Evolutionary conservation across 2,329 filamentous ascomycete species (phyloP).

Genomic region (Cyphellophora attinorum): DNA sequence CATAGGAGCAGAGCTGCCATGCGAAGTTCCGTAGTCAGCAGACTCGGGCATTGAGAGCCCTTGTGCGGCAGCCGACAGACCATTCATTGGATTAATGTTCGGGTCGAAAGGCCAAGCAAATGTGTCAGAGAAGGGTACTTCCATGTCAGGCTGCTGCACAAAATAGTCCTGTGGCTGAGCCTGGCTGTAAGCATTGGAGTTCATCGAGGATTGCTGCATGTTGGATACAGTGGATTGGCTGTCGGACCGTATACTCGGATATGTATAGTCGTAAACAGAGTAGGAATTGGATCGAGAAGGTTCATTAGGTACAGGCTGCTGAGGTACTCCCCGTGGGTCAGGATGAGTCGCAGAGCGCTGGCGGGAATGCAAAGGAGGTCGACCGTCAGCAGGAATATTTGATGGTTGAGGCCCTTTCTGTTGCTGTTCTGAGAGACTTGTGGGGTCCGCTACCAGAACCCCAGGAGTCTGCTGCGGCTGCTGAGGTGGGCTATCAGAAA

Average conservation of each 20-base stretch:
- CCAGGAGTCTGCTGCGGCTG: neutral
- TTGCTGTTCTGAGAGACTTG: neutral
- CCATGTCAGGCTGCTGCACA: conserved; percentile 3
- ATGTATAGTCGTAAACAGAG: neutral
- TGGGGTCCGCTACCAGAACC: neutral
- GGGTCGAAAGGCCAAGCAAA: conserved; percentile 9
- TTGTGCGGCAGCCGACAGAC: conserved; percentile 1
- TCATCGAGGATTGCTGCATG: conserved; percentile 1
- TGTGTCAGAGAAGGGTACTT: conserved; percentile 6
- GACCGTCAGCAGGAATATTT: neutral
- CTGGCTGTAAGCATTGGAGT: neutral
- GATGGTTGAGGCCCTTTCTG: neutral
- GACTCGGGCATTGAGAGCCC: neutral
- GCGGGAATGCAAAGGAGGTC: neutral
- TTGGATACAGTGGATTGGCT: no score
- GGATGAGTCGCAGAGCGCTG: neutral
- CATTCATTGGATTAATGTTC: no score
- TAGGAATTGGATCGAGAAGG: neutral
- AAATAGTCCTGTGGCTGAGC: neutral
- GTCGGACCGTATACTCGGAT: conserved; percentile 1
- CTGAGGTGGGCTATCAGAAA: neutral
- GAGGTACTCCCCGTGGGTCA: neutral
- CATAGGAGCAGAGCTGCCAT: no score
- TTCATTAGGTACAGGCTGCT: neutral
- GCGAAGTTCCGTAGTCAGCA: neutral